Conservation (phyloP, 345 rosid genomes). For the Hypericum perforatum region DNA sequence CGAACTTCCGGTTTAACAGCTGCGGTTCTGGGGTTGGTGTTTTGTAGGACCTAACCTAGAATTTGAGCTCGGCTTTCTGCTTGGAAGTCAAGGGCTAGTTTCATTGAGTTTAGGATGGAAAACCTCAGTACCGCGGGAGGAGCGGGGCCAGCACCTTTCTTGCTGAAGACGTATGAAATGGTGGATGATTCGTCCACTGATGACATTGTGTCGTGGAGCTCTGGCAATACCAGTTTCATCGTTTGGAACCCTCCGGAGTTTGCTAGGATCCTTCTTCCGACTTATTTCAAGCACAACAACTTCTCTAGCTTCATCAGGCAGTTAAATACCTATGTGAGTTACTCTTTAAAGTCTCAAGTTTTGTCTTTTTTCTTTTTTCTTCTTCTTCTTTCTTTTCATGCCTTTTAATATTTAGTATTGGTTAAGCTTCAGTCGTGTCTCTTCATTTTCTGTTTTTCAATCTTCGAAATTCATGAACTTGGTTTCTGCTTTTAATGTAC, state of each 20-base stretch:
- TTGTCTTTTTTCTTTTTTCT: not conserved
- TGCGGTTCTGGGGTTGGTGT: too few species aligned
- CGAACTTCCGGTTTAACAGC: too few species aligned
- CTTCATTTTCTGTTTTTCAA: not conserved
- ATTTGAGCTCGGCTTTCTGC: too few species aligned
- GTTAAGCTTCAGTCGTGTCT: not conserved
- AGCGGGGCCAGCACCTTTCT: constrained; percentile 75
- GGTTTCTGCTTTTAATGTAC: too few species aligned
- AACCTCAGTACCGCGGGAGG: constrained; percentile 15
- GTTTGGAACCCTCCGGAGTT: constrained; percentile 94
- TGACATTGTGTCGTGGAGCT: constrained; percentile 79
- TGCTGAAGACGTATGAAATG: constrained; percentile 85
- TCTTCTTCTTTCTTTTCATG: not conserved
- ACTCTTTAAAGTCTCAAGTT: not conserved
- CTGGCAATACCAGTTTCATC: constrained; percentile 58
- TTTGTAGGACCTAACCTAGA: too few species aligned
- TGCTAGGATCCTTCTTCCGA: constrained; percentile 64
- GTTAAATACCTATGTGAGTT: constrained; percentile 81
- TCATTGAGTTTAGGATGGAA: too few species aligned
- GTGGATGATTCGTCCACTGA: constrained; percentile 73
- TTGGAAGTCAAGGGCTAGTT: too few species aligned
- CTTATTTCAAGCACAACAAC: constrained; percentile 89
- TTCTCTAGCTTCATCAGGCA: constrained; percentile 95
- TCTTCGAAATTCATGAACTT: not conserved
- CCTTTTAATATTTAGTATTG: not conserved